A percentile compares a stretch with the other conserved stretches of the same genome.
phyloP scores from a whole-genome alignment of 192 early-diverging fungal species.

The Funneliformis mosseae region DNA sequence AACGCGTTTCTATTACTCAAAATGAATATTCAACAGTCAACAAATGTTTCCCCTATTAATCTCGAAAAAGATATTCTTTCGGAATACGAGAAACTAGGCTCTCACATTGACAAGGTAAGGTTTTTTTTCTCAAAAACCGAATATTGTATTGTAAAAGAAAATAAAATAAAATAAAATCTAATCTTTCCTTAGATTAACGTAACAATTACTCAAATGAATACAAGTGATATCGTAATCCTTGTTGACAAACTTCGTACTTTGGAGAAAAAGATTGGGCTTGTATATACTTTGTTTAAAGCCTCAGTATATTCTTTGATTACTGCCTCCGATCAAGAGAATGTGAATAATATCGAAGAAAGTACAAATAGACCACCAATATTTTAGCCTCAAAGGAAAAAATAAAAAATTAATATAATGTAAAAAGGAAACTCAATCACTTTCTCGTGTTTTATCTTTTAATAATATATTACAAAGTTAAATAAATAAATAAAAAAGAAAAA shows the following conservation, averaged over 20 bases:
- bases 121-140: background rate
- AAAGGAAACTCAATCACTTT: no score
- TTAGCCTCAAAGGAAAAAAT: background rate
- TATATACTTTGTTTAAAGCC: constrained; percentile 45
- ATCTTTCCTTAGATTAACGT: constrained; percentile 39
- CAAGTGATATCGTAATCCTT: constrained; percentile 34
- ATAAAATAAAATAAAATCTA: no score
- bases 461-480: background rate
- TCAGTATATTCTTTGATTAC: constrained; percentile 42
- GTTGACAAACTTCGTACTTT: constrained; percentile 43
- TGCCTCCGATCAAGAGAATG: background rate
- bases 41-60: background rate
- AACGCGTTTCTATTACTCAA: no score
- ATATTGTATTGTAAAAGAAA: background rate
- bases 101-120: constrained; percentile 28
- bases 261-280: constrained; percentile 44
- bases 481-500: background rate
- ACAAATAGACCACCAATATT: background rate
- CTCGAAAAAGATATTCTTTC: constrained; percentile 24
- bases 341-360: background rate
- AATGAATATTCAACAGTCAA: background rate
- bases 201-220: constrained; percentile 36
- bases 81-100: constrained; percentile 25
- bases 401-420: no score
- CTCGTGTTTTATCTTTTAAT: no score